phyloP scores from a whole-genome alignment of 495 filamentous ascomycete species.

The Cercophora scortea region DNA sequence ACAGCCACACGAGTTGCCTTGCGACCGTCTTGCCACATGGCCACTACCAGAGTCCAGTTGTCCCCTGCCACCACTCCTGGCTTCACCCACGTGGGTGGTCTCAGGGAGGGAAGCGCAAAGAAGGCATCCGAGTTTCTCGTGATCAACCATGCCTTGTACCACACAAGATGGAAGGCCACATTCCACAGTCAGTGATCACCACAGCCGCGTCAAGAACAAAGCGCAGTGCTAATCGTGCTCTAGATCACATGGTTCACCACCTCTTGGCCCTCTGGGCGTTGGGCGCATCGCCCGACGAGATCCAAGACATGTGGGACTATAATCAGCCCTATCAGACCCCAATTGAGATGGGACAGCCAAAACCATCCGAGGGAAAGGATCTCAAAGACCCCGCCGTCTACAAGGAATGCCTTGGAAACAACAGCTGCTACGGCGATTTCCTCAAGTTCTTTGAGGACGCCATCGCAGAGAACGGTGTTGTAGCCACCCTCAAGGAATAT shows the following conservation, averaged over 20 bases:
- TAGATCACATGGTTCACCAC: constrained; percentile 50
- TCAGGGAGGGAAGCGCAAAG: background rate
- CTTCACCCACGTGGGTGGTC: background rate
- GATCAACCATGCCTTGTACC: constrained; percentile 7
- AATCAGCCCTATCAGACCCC: constrained; percentile 50
- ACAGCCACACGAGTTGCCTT: too few relatives aligned
- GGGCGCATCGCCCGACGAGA: constrained; percentile 44
- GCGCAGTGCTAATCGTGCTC: background rate
- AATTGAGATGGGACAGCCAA: constrained; percentile 5
- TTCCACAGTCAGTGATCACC: constrained; percentile 5
- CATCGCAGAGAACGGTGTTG: constrained; percentile 45
- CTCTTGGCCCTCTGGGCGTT: constrained; percentile 56
- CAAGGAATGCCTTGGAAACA: background rate
- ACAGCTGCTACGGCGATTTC: background rate
- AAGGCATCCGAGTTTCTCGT: constrained; percentile 6
- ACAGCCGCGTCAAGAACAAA: background rate
- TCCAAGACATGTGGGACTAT: constrained; percentile 44
- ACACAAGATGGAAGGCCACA: constrained; percentile 3
- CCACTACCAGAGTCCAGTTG: background rate
- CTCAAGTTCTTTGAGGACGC: constrained; percentile 1
- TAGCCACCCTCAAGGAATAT: constrained; percentile 1
- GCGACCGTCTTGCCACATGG: too few relatives aligned
- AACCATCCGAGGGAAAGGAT: background rate
- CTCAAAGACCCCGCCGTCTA: background rate
- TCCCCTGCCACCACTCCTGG: background rate